Conservation (phyloP, 2,329 filamentous ascomycete species). For the Chrysoporthe austroafricana region DNA sequence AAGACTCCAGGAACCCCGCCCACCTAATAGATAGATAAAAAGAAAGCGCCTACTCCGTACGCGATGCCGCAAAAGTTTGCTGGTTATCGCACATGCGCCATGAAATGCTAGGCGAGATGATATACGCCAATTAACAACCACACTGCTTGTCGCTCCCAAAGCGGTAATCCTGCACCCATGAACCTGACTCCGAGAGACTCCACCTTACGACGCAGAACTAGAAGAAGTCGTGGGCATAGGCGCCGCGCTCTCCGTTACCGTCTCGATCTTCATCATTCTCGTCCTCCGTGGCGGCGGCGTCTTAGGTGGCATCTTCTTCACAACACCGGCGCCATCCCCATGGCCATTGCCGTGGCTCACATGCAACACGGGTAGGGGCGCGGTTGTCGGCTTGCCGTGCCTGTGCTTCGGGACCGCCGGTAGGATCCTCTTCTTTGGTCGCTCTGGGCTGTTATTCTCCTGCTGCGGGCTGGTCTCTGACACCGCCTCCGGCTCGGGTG, state of each 20-base stretch:
- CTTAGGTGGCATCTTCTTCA: constrained; percentile 28
- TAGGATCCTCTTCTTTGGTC: constrained; percentile 53
- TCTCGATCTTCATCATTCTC: constrained; percentile 23
- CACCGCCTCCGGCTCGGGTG: constrained; percentile 29
- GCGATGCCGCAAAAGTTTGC: constrained; percentile 5
- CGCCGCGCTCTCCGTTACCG: constrained; percentile 14
- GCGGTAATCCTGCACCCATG: not conserved
- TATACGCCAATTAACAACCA: not conserved
- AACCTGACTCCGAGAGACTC: not conserved
- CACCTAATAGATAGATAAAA: not conserved
- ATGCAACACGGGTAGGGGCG: constrained; percentile 25
- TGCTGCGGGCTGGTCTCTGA: not conserved
- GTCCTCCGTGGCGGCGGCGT: constrained; percentile 29
- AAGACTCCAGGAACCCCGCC: not conserved
- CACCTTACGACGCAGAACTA: constrained; percentile 2
- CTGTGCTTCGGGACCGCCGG: constrained; percentile 61
- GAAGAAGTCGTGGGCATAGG: constrained; percentile 15
- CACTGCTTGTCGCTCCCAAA: not conserved
- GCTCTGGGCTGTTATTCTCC: constrained; percentile 29
- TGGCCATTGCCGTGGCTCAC: constrained; percentile 6
- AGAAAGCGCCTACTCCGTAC: constrained; percentile 6
- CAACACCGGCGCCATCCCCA: not conserved
- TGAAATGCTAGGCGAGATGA: not conserved
- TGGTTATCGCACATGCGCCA: not conserved
- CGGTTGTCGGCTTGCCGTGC: constrained; percentile 51